Evolutionary conservation across 2,329 filamentous ascomycete species (phyloP), one percentile per base, ranked within the genome.

Genomic region (Plectosphaerella cucumerina): DNA sequence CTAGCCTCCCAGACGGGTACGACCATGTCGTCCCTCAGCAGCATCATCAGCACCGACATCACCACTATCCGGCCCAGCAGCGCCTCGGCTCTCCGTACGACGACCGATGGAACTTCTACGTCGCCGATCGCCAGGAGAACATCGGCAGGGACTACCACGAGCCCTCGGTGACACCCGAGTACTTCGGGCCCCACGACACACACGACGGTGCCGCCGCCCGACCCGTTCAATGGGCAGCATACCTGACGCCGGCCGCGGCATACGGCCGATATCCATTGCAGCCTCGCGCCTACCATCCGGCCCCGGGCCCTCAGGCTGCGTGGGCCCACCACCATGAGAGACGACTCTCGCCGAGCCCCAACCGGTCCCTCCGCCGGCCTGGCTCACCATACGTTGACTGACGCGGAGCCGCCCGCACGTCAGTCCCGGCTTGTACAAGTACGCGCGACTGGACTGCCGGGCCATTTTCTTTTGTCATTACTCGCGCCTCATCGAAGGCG

Each of bases 371-470:
- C 12, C 56, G 59, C 52, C 53, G 59, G 39, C 57, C 55, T 31
- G 57, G 59, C 57, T 58, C 58, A 46, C 56, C 64, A 61, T 66
- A 67, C 61, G 64, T 66, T 62, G 61, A 63, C 22, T 54, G 50
- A 57, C 41, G 41, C 44, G 44, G 43, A 34, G 43, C 50, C n/a
- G 33, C 43, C 35, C 47, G 34, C 26, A 47, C 49, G 21, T 47
- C 37, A 18, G 49, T 42, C 49, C 41, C n/a, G 21, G 12, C 12
- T 18, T 42, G 39, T 42, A 42, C 17, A 42, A 54, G 22, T 33
- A 48, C 31, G 14, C 33, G 37, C n/a, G n/a, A 12, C n/a, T 9
- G 22, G n/a, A 12, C n/a, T 9, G 22, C 26, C 26, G 26, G 26
- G 26, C 26, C 26, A 10, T 23, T 20, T 15, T 41, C 15, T 22